These are phyloP conservation scores for Cavenderia fasciculata DNA, from an alignment of 78 protist species.

Conservation along the genomic window DNA sequence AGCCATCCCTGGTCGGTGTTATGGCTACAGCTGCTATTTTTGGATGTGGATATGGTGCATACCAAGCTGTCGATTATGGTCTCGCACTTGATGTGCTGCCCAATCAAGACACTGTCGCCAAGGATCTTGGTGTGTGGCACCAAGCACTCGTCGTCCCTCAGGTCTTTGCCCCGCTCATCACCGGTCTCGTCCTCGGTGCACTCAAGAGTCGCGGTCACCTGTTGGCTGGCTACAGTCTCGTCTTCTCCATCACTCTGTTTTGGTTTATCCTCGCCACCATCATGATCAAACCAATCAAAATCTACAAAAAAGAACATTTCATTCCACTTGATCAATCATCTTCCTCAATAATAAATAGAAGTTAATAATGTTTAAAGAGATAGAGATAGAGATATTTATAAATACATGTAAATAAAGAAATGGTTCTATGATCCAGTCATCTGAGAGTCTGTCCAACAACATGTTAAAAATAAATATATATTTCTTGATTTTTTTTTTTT, in stretches of 20 bases:
- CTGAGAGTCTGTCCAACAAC: no score
- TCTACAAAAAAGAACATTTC: neutral
- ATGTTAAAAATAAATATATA: no score
- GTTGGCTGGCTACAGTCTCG: neutral
- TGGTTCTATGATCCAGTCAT: no score
- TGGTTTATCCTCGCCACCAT: slow-evolving; percentile 39
- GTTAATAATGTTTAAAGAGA: no score
- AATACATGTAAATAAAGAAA: no score
- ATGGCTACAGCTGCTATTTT: slow-evolving; percentile 5
- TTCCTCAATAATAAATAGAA: no score
- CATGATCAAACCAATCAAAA: slow-evolving; percentile 32
- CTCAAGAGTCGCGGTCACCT: neutral
- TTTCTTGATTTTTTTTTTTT: no score
- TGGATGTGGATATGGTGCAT: slow-evolving; percentile 81
- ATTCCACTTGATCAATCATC: no score
- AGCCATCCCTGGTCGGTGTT: neutral
- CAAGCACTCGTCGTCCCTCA: slow-evolving; percentile 72
- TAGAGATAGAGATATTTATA: no score
- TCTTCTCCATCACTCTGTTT: neutral
- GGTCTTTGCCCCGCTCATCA: slow-evolving; percentile 57
- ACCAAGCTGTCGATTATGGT: slow-evolving; percentile 76
- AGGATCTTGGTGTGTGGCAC: slow-evolving; percentile 81
- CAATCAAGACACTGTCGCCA: slow-evolving; percentile 34
- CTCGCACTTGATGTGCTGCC: slow-evolving; percentile 68
- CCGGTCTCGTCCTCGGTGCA: slow-evolving; percentile 18